A percentile compares a stretch with the other conserved stretches of the same genome.
Evolutionary conservation across 2,329 filamentous ascomycete genomes (phyloP).

Genomic region (Monosporascus sp.): DNA sequence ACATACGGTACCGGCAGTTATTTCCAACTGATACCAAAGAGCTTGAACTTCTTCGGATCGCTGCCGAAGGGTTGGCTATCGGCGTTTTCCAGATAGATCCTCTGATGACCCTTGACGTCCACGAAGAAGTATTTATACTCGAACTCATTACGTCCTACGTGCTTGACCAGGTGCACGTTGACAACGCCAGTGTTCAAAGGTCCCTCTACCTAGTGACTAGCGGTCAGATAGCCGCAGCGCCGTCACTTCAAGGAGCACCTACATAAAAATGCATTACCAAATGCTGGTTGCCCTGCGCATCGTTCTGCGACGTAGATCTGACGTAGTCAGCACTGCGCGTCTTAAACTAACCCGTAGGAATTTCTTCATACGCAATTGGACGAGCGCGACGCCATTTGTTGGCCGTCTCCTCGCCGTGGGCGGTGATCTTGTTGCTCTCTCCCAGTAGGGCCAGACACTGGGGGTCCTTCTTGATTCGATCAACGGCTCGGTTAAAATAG

Average conservation of each 20-base stretch:
- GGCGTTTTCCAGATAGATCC: conserved; percentile 61
- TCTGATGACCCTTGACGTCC: conserved; percentile 67
- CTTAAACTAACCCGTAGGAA: background rate
- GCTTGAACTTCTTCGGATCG: conserved; percentile 41
- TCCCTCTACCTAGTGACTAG: conserved; percentile 60
- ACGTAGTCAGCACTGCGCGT: conserved; percentile 21
- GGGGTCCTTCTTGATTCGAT: conserved; percentile 68
- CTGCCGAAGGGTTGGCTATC: conserved; percentile 34
- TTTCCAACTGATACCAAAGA: conserved; percentile 60
- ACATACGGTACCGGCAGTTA: conserved; percentile 14
- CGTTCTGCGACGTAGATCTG: conserved; percentile 63
- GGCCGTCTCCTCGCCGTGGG: conserved; percentile 73
- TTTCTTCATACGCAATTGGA: conserved; percentile 48
- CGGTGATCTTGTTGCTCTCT: conserved; percentile 67
- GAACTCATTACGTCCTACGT: conserved; percentile 58
- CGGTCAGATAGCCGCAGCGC: conserved; percentile 17
- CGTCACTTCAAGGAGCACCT: conserved; percentile 22
- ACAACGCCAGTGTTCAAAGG: conserved; percentile 69
- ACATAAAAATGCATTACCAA: conserved; percentile 81
- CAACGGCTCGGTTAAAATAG: conserved; percentile 83
- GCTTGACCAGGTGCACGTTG: conserved; percentile 70
- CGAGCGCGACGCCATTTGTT: conserved; percentile 73
- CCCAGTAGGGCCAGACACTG: conserved; percentile 71
- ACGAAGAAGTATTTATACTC: conserved; percentile 76
- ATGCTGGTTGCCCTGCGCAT: conserved; percentile 72